phyloP scores from a whole-genome alignment of 2,329 filamentous ascomycete genomes.

The Sclerotiophoma versabilis region DNA sequence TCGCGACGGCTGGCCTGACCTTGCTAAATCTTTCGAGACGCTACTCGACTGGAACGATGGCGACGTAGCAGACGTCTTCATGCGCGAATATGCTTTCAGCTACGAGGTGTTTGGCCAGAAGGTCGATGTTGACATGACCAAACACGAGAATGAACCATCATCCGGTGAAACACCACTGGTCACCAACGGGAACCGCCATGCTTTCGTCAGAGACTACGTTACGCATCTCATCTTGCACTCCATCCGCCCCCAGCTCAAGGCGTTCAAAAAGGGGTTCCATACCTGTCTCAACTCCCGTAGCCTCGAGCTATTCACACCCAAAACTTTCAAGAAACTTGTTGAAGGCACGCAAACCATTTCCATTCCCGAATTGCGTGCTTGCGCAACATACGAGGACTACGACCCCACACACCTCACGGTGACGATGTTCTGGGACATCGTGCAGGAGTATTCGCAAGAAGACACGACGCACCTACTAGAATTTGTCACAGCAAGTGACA shows the following conservation, averaged over 20 bases:
- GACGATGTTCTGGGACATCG: constrained; percentile 82
- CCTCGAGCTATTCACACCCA: constrained; percentile 56
- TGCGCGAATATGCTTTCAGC: constrained; percentile 86
- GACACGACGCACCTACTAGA: constrained; percentile 82
- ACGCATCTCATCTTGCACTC: constrained; percentile 81
- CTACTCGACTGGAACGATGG: constrained; percentile 83
- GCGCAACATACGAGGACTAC: constrained; percentile 81
- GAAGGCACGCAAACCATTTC: constrained; percentile 87
- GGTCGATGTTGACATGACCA: constrained; percentile 63
- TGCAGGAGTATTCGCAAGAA: constrained; percentile 69
- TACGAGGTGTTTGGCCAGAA: constrained; percentile 64
- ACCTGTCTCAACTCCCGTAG: constrained; percentile 75
- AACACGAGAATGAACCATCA: background rate
- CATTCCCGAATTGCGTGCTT: constrained; percentile 72
- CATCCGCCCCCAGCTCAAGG: constrained; percentile 76
- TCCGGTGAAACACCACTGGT: constrained; percentile 71
- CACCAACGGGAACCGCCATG: constrained; percentile 77
- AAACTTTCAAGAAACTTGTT: constrained; percentile 75
- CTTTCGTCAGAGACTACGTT: constrained; percentile 86
- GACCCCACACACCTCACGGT: constrained; percentile 73
- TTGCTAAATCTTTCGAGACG: constrained; percentile 75
- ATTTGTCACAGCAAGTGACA: constrained; percentile 93
- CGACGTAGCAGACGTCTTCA: constrained; percentile 80
- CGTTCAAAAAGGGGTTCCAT: constrained; percentile 83
- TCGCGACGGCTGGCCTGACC: constrained; percentile 85